Conservation (phyloP, 176 grass and related monocot genomes). For the Phragmites australis region DNA sequence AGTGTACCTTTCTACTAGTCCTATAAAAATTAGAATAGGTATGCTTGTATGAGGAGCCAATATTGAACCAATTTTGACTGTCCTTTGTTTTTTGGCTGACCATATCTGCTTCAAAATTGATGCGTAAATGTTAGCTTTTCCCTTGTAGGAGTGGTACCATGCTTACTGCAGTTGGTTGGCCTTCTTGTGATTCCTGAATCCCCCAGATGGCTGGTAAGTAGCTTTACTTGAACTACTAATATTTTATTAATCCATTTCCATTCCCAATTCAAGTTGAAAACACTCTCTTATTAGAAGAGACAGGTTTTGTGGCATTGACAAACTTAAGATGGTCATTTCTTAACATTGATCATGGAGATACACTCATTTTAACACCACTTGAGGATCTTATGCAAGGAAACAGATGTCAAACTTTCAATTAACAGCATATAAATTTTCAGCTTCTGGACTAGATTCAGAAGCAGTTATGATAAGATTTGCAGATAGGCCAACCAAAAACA, state of each 20-base stretch:
- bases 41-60: neutral
- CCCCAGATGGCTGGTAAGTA: conserved; percentile 79
- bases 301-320: neutral
- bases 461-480: neutral
- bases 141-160: conserved; percentile 62
- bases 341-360: neutral
- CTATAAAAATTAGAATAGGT: neutral
- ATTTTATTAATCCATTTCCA: neutral
- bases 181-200: conserved; percentile 80
- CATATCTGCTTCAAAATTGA: neutral
- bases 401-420: neutral
- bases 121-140: conserved; percentile 11
- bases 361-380: neutral
- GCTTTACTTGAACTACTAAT: neutral
- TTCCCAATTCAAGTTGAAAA: neutral
- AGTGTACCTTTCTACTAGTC: conserved; percentile 2
- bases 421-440: neutral
- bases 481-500: neutral
- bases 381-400: neutral
- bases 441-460: neutral
- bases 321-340: neutral
- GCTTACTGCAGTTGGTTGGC: conserved; percentile 64
- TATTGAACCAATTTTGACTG: neutral
- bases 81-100: neutral
- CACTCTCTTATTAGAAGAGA: neutral